Conservation (phyloP, 164 flowering plant species). For the Liquidambar formosana region DNA sequence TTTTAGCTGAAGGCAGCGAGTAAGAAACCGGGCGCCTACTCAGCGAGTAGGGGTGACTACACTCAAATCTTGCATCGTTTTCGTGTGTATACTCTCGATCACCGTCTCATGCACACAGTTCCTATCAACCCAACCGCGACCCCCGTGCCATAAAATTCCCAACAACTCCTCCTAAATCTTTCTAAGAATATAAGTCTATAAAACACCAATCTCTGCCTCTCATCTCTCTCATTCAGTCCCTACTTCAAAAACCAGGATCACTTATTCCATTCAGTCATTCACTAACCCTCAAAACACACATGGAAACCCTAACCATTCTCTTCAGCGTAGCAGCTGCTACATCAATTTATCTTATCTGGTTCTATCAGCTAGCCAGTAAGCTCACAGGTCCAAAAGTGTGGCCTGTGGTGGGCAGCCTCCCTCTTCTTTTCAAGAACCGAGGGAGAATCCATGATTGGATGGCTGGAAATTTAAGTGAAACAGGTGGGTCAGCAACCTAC, state of each 20-base stretch:
- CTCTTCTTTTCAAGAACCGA: constrained; percentile 55
- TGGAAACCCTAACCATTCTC: constrained; percentile 43
- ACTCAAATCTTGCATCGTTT: constrained; percentile 14
- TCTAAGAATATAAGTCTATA: constrained; percentile 5
- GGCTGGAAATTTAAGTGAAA: constrained; percentile 48
- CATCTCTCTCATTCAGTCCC: neutral
- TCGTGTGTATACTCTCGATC: constrained; percentile 14
- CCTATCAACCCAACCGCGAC: constrained; percentile 29
- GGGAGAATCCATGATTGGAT: constrained; percentile 80
- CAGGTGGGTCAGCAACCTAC: constrained; percentile 63
- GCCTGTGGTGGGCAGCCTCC: constrained; percentile 78
- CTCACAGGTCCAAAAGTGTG: constrained; percentile 68
- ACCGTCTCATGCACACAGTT: neutral
- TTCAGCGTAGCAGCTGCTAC: constrained; percentile 21
- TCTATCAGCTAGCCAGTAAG: constrained; percentile 42
- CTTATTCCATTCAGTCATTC: too few species aligned
- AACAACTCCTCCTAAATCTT: constrained; percentile 45
- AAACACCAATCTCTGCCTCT: neutral
- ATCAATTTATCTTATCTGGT: constrained; percentile 67
- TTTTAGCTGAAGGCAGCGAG: too few species aligned
- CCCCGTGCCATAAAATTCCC: constrained; percentile 21
- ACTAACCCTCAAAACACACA: too few species aligned
- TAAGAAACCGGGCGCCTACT: too few species aligned
- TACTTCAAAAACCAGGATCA: too few species aligned
- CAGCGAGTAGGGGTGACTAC: too few species aligned